Evolutionary conservation across 2,329 filamentous ascomycete species (phyloP).

Genomic region (Graphiopsis chlorocephala): DNA sequence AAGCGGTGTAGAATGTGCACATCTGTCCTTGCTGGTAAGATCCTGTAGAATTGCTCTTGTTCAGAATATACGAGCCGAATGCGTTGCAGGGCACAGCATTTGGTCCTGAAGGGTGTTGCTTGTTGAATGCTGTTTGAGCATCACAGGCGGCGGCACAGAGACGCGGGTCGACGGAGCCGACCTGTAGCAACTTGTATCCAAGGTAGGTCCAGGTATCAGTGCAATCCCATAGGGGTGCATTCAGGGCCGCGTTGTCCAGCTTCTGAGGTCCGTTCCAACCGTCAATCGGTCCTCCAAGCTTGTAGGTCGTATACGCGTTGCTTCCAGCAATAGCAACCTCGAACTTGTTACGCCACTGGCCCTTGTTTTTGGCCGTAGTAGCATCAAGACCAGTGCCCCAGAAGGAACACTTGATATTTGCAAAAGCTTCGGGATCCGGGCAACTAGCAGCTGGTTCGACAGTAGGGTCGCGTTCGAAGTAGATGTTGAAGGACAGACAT

Average conservation of each 20-base stretch:
- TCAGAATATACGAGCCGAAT: constrained; percentile 11
- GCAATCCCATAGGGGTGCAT: constrained; percentile 19
- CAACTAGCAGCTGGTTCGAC: constrained; percentile 34
- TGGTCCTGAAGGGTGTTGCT: background rate
- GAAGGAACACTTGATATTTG: constrained; percentile 36
- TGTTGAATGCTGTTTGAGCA: constrained; percentile 13
- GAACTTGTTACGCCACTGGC: constrained; percentile 35
- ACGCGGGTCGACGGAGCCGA: constrained; percentile 29
- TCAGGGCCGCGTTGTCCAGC: background rate
- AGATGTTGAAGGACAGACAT: constrained; percentile 28
- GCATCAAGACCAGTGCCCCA: constrained; percentile 33
- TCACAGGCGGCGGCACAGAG: constrained; percentile 32
- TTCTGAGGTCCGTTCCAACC: background rate
- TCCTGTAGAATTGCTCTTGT: constrained; percentile 4
- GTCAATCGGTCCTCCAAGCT: constrained; percentile 18
- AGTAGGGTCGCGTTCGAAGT: constrained; percentile 35
- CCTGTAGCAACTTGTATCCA: constrained; percentile 27
- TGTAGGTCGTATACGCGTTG: constrained; percentile 34
- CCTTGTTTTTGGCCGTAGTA: constrained; percentile 34
- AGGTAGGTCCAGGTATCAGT: constrained; percentile 27
- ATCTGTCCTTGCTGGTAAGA: constrained; percentile 11
- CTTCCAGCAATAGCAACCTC: constrained; percentile 42
- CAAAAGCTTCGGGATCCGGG: constrained; percentile 35
- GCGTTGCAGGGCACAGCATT: background rate
- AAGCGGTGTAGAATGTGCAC: constrained; percentile 9